Percentiles rank a stretch among this genome's conserved stretches.
Evolutionary conservation across 2,329 filamentous ascomycete genomes (phyloP).

Genomic region (Pestalotiopsis sp.): DNA sequence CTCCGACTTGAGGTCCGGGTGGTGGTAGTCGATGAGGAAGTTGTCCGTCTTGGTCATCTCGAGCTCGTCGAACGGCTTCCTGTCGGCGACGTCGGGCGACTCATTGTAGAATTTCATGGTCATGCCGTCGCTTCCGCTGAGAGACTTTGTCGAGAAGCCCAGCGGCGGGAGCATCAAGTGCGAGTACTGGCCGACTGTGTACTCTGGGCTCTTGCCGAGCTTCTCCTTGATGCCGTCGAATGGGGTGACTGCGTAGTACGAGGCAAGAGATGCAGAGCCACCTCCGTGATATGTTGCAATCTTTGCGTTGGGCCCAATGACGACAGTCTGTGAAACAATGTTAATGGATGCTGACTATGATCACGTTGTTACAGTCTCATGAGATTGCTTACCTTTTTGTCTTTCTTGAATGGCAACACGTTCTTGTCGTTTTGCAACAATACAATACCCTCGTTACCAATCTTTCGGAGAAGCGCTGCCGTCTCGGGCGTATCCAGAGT

Average conservation of each 20-base stretch:
- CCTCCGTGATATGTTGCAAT: constrained; percentile 63
- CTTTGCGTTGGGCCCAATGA: constrained; percentile 62
- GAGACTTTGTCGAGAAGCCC: constrained; percentile 53
- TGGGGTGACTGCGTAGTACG: constrained; percentile 73
- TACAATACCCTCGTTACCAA: constrained; percentile 72
- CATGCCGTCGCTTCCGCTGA: constrained; percentile 59
- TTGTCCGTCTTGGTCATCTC: constrained; percentile 52
- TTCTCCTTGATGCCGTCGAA: constrained; percentile 67
- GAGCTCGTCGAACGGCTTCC: constrained; percentile 55
- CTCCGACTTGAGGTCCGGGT: constrained; percentile 53
- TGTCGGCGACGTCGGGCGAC: constrained; percentile 43
- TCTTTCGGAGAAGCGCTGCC: constrained; percentile 63
- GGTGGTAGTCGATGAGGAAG: constrained; percentile 52
- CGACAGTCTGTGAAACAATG: constrained; percentile 40
- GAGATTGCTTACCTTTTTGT: constrained; percentile 56
- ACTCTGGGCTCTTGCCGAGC: constrained; percentile 46
- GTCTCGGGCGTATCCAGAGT: constrained; percentile 63
- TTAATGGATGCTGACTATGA: no score
- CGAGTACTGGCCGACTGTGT: constrained; percentile 65
- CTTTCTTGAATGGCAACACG: constrained; percentile 65
- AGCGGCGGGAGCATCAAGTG: constrained; percentile 67
- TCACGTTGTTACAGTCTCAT: no score
- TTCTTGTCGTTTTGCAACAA: constrained; percentile 72
- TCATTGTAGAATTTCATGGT: constrained; percentile 66
- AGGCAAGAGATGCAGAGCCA: constrained; percentile 62